phyloP scores from a whole-genome alignment of 805 yeast species.

The Pichia ethanolica region DNA sequence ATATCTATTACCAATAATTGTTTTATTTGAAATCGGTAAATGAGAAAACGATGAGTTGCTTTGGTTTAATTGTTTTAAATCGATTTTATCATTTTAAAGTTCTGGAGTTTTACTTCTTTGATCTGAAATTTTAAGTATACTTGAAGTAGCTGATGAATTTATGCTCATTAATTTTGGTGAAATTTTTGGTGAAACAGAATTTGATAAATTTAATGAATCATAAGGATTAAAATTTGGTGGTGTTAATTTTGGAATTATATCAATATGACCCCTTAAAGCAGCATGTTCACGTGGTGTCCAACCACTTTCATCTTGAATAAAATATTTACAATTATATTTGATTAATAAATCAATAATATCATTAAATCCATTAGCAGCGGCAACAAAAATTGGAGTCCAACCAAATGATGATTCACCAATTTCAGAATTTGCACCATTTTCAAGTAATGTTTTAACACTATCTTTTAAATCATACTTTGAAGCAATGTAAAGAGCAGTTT shows the following conservation, averaged over 20 bases:
- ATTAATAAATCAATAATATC: conserved; percentile 52
- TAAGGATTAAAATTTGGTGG: conserved; percentile 38
- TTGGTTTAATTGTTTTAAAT: conserved; percentile 1
- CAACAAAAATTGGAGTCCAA: conserved; percentile 90
- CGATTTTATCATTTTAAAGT: conserved; percentile 13
- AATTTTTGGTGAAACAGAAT: conserved; percentile 19
- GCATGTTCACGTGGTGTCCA: conserved; percentile 99
- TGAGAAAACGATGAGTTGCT: conserved; percentile 6
- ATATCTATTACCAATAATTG: conserved; percentile 78
- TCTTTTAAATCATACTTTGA: conserved; percentile 51
- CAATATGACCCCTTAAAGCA: conserved; percentile 77
- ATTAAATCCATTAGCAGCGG: conserved; percentile 75
- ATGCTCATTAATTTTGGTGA: conserved; percentile 25
- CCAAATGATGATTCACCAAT: conserved; percentile 72
- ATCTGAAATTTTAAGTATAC: conserved; percentile 23
- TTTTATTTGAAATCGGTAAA: conserved; percentile 30
- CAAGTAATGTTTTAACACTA: conserved; percentile 48
- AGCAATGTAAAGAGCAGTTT: conserved; percentile 80
- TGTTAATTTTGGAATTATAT: conserved; percentile 53
- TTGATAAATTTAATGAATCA: conserved; percentile 13
- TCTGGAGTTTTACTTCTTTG: conserved; percentile 1
- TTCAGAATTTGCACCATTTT: conserved; percentile 63
- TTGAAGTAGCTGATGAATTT: conserved; percentile 7
- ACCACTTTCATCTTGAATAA: conserved; percentile 70
- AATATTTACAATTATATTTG: conserved; percentile 44